Evolutionary conservation across 2,329 filamentous ascomycete genomes (phyloP), one percentile per base, ranked within the genome.

Genomic region (Fusarium sp.): DNA sequence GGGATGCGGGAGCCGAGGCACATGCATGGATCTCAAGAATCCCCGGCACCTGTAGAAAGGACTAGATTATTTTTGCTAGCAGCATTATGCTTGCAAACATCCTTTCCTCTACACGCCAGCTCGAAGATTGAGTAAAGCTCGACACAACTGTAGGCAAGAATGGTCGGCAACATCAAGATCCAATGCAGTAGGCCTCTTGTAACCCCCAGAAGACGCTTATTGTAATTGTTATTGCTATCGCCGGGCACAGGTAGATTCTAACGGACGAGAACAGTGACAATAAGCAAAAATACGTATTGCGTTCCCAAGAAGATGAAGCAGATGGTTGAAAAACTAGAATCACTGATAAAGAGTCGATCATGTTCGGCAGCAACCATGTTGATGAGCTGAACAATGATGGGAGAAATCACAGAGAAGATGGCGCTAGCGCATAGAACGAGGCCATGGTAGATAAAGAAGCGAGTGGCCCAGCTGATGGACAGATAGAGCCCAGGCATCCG

Each of bases 101-200:
- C 27, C 47, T 69, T 69, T 3, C 66, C 66, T 44, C 66, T 57
- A 16, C 70, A 55, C 0, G 66, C 62, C 18, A 70, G 15, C 18
- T 70, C 66, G 3, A 70, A 70, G n/a, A 70, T 70, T 3, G 67
- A 70, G 46, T 54, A 70, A 5, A 70, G 28, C 47, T 70, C 66
- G 4, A 70, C 62, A 36, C 67, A 58, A n/a, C 67, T 70, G 12
- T 70, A 70, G 7, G 54, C 67, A 6, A 70, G 13, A 6, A 70
- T 70, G 1, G 62, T 70, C 2, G 67, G 67, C 10, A 70, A 36
- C 62, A 70, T 70, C 36, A 70, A 40, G 6, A 70, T 31, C 67
- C 67, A 70, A 27, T 64, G 47, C 15, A 64, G 8, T 3, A 69
- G 10, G 9, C 61, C 66, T 65, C 65, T 47, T 18, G 16, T 30